Conservation (phyloP, 129 eudicot species). For the Logfia minima region DNA sequence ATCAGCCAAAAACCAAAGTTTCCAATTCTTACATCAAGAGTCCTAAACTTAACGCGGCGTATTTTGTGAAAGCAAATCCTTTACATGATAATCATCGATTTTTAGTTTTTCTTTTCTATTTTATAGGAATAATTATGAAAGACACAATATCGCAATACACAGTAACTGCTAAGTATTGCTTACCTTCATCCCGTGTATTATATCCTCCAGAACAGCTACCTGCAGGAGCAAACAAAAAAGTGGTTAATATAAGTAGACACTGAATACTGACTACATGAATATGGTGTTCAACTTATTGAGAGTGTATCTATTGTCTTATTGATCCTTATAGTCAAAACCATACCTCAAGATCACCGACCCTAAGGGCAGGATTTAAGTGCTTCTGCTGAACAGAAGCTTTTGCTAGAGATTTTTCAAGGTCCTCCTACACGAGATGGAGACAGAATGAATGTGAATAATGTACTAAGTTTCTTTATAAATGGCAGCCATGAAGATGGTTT, state of each 20-base stretch:
- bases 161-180: conserved; percentile 23
- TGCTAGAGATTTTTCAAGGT: conserved; percentile 65
- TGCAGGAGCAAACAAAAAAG: conserved; percentile 27
- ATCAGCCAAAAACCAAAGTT: background rate
- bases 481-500: background rate
- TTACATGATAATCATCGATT: background rate
- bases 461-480: background rate
- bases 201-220: conserved; percentile 89
- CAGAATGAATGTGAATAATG: background rate
- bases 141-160: background rate
- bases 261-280: background rate
- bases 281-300: background rate
- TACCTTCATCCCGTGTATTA: conserved; percentile 88
- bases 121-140: background rate
- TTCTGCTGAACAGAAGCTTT: conserved; percentile 65
- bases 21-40: background rate
- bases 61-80: background rate
- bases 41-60: no score
- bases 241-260: conserved; percentile 3
- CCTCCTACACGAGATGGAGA: conserved; percentile 56
- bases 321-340: conserved; percentile 4
- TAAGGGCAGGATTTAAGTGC: conserved; percentile 57
- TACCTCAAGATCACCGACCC: conserved; percentile 76
- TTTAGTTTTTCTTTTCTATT: background rate
- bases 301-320: background rate